A percentile compares a stretch with the other conserved stretches of the same genome.
Evolutionary conservation across 495 filamentous ascomycete species (phyloP).

Genomic region (Aspergillus funiculosus): DNA sequence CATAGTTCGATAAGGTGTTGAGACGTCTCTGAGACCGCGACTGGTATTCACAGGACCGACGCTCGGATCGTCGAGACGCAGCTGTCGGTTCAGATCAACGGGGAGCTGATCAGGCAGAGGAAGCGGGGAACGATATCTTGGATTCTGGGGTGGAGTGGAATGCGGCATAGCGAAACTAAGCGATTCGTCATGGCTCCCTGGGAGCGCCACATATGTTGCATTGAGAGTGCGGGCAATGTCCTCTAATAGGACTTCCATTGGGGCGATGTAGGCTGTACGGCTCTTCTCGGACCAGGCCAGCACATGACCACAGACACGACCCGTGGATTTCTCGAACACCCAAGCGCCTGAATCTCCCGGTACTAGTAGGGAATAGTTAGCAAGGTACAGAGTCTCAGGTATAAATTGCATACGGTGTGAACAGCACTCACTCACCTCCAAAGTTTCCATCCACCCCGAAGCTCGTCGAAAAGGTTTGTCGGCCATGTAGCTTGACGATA

Average conservation of each 20-base stretch:
- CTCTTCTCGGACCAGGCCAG: slow-evolving; percentile 76
- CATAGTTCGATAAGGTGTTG: slow-evolving; percentile 24
- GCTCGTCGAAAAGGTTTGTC: slow-evolving; percentile 71
- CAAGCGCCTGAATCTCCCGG: slow-evolving; percentile 91
- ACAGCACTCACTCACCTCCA: slow-evolving; percentile 47
- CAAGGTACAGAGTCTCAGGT: slow-evolving; percentile 2
- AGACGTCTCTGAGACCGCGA: slow-evolving; percentile 19
- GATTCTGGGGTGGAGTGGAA: slow-evolving; percentile 13
- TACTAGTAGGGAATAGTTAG: slow-evolving; percentile 34
- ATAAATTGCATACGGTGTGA: slow-evolving; percentile 1
- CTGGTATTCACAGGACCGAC: slow-evolving; percentile 20
- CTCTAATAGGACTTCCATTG: slow-evolving; percentile 83
- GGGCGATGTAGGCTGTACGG: slow-evolving; percentile 78
- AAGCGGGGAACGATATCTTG: slow-evolving; percentile 17
- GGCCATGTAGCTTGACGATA: slow-evolving; percentile 74
- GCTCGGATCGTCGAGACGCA: slow-evolving; percentile 21
- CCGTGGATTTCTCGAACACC: slow-evolving; percentile 76
- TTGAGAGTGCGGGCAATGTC: slow-evolving; percentile 75
- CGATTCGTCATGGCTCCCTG: slow-evolving; percentile 29
- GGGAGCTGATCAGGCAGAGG: slow-evolving; percentile 30
- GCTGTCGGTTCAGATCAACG: slow-evolving; percentile 28
- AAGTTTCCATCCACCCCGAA: slow-evolving; percentile 73
- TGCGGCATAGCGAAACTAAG: slow-evolving; percentile 26
- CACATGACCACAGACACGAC: slow-evolving; percentile 83
- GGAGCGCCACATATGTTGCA: slow-evolving; percentile 36